phyloP scores from a whole-genome alignment of 1,284 basidiomycete species.

The Rhodotorula glutinis region DNA sequence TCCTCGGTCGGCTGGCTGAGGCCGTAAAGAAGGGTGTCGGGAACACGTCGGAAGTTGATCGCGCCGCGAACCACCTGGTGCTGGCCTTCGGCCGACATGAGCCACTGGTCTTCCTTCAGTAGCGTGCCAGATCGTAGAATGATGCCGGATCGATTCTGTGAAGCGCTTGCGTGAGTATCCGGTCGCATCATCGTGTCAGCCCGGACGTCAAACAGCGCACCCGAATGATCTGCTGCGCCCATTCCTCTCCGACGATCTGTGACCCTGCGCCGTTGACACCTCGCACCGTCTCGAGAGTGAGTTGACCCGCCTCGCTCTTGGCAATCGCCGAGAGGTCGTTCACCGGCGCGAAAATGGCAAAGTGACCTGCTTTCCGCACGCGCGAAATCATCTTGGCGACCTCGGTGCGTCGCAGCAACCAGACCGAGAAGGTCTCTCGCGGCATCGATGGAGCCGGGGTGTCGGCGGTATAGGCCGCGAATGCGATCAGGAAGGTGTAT shows the following conservation, averaged over 20 bases:
- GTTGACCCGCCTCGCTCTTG: constrained; percentile 20
- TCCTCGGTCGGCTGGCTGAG: constrained; percentile 84
- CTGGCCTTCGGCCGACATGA: constrained; percentile 28
- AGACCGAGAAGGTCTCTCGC: constrained; percentile 20
- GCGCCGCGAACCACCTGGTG: constrained; percentile 69
- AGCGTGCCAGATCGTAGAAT: constrained; percentile 78
- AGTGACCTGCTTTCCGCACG: constrained; percentile 68
- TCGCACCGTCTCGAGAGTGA: neutral
- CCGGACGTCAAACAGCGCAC: constrained; percentile 49
- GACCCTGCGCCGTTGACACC: neutral
- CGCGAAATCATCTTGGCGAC: constrained; percentile 84
- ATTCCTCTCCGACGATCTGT: constrained; percentile 83
- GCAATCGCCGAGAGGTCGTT: constrained; percentile 72
- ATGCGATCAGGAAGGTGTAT: constrained; percentile 89
- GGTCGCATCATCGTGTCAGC: no score
- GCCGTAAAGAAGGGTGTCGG: constrained; percentile 80
- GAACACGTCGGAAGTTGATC: constrained; percentile 88
- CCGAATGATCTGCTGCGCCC: constrained; percentile 86
- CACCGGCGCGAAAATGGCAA: constrained; percentile 83
- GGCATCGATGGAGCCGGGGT: neutral
- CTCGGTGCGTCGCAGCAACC: constrained; percentile 68
- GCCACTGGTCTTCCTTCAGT: constrained; percentile 85
- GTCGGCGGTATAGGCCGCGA: constrained; percentile 72
- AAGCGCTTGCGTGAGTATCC: neutral
- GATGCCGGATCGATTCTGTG: constrained; percentile 81